Evolutionary conservation across 2,329 filamentous ascomycete species (phyloP).

Genomic region (Alternaria gaisen): DNA sequence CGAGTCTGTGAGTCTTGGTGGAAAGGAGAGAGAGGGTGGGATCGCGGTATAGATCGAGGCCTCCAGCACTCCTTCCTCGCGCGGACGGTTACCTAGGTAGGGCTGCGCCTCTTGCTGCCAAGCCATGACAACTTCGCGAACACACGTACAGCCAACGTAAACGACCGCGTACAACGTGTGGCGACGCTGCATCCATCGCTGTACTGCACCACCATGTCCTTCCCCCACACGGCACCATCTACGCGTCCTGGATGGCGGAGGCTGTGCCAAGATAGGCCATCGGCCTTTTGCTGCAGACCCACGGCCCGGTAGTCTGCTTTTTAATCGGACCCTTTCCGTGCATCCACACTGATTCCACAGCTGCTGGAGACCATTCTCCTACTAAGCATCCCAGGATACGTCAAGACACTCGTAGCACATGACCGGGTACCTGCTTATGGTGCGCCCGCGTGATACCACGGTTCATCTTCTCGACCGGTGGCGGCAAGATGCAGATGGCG

Average conservation of each 20-base stretch:
- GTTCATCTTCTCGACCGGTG: background rate
- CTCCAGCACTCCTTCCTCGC: constrained; percentile 6
- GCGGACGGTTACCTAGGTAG: constrained; percentile 12
- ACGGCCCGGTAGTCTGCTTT: constrained; percentile 7
- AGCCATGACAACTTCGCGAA: constrained; percentile 19
- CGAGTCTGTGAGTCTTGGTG: background rate
- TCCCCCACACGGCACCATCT: background rate
- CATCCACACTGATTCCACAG: background rate
- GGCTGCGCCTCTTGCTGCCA: constrained; percentile 35
- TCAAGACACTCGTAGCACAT: background rate
- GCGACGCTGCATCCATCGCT: background rate
- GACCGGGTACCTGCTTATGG: background rate
- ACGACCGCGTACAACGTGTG: constrained; percentile 33
- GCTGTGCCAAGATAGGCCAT: constrained; percentile 9
- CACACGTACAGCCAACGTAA: constrained; percentile 28
- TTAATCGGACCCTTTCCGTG: constrained; percentile 6
- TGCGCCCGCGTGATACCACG: background rate
- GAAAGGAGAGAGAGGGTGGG: background rate
- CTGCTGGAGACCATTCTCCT: background rate
- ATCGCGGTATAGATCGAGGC: constrained; percentile 9
- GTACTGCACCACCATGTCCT: background rate
- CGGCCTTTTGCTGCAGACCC: constrained; percentile 3
- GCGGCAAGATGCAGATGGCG: background rate
- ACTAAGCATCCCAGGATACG: background rate
- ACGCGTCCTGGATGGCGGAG: constrained; percentile 13